Evolutionary conservation across 2,329 filamentous ascomycete genomes (phyloP).

Genomic region (Pseudogymnoascus sp.): DNA sequence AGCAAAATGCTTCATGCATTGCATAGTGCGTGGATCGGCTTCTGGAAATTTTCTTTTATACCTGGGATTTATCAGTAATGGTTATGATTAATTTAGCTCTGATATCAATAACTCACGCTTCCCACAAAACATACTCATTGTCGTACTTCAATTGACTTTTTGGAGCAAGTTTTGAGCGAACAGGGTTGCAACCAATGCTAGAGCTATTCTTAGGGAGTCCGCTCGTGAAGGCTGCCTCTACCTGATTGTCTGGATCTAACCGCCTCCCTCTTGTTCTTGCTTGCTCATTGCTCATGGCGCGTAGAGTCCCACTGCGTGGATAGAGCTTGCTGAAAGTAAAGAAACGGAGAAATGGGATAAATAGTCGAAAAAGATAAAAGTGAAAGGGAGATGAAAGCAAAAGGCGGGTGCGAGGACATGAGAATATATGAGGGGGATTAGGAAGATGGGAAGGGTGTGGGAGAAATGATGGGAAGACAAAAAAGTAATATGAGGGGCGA

Average conservation of each 20-base stretch:
- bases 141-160: slow-evolving; percentile 16
- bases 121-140: slow-evolving; percentile 14
- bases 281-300: slow-evolving; percentile 12
- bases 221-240: slow-evolving; percentile 15
- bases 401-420: slow-evolving; percentile 10
- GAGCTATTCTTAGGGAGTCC: slow-evolving; percentile 14
- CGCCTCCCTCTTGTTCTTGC: slow-evolving; percentile 10
- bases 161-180: slow-evolving; percentile 18
- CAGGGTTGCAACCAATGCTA: slow-evolving; percentile 16
- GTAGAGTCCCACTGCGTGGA: not conserved
- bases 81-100: not conserved
- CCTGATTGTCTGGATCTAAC: slow-evolving; percentile 15
- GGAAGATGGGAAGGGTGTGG: not conserved
- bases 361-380: not conserved
- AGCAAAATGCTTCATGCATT: slow-evolving; percentile 19
- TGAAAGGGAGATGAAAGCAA: not conserved
- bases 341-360: not conserved
- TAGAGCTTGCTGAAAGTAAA: not conserved
- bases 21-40: slow-evolving; percentile 17
- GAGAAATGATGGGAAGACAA: not conserved
- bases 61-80: slow-evolving; percentile 15
- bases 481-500: slow-evolving; percentile 10
- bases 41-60: slow-evolving; percentile 19
- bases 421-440: too few relatives aligned
- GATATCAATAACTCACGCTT: slow-evolving; percentile 15